Evolutionary conservation across 108 stramenopile genomes (phyloP).

Genomic region (Thalassiosira profunda): DNA sequence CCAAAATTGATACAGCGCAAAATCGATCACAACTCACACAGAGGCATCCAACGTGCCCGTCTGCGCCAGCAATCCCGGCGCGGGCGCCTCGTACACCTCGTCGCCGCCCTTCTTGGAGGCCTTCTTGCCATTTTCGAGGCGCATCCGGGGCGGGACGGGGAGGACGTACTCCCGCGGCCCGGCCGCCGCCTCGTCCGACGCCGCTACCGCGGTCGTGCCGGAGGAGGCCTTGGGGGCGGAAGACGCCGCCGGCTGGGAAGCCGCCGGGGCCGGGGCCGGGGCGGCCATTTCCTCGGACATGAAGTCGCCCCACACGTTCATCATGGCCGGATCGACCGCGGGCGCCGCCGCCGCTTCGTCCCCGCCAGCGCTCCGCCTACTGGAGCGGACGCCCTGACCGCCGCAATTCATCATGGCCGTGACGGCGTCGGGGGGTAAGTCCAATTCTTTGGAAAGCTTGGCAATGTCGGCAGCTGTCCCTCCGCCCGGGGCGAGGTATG

Average conservation of each 20-base stretch:
- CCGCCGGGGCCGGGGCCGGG: not conserved
- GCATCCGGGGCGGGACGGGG: slow-evolving; percentile 24
- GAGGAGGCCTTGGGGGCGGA: not conserved
- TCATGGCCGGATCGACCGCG: slow-evolving; percentile 46
- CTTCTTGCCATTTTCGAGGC: not conserved
- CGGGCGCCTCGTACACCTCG: not conserved
- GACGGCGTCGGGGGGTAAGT: slow-evolving; percentile 60
- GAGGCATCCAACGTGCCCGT: slow-evolving; percentile 85
- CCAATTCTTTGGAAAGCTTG: slow-evolving; percentile 12
- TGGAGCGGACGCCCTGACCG: slow-evolving; percentile 64
- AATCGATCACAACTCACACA: slow-evolving; percentile 10
- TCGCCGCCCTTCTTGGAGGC: slow-evolving; percentile 18
- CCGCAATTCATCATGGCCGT: slow-evolving; percentile 73
- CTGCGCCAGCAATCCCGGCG: slow-evolving; percentile 70
- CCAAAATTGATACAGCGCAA: not conserved
- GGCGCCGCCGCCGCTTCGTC: slow-evolving; percentile 14
- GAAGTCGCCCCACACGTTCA: slow-evolving; percentile 88
- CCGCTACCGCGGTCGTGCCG: not conserved
- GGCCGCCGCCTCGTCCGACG: not conserved
- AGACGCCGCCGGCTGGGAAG: slow-evolving; percentile 3
- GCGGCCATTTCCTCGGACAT: slow-evolving; percentile 73
- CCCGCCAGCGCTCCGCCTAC: slow-evolving; percentile 6
- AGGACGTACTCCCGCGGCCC: slow-evolving; percentile 38
- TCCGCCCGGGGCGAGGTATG: slow-evolving; percentile 11
- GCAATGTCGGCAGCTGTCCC: not conserved